Evolutionary conservation across 345 rosid genomes (phyloP), one percentile per base, ranked within the genome.

Genomic region (Triadica sebifera): DNA sequence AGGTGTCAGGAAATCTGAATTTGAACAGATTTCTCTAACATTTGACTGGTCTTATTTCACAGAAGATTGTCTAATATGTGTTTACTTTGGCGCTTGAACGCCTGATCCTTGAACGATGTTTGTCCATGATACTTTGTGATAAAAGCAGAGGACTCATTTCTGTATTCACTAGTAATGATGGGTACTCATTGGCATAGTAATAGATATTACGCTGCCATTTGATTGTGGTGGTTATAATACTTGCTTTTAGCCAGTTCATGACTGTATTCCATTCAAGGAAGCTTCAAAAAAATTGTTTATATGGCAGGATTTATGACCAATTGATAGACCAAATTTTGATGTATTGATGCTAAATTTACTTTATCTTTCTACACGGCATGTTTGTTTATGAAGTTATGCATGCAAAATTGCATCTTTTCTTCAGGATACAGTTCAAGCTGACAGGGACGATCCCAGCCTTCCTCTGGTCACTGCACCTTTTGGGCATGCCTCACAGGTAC

Each of bases 401-500:
- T 51, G 69, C 38, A 72, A 73, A 43, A 4, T 8, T 74, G 63
- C 11, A 12, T 46, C 57, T 41, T 43, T 45, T 41, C 24, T 70
- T 65, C 79, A 96, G 99, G 97, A 91, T n/a, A 69, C 81, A 1
- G 85, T 93, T 80, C 98, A 96, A 87, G 82, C 88, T 66, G 99
- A 96, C 87, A 87, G 98, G 78, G 99, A 96, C 74, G 99, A 96
- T 84, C 97, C 97, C 74, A 83, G 83, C 83, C 86, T 82, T 50
- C 98, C 99, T 53, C 79, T 96, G 43, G 99, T 96, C 65, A 96
- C 99, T 47, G 97, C 93, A 63, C 99, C 99, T 63, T 96, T 96
- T 86, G 99, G 99, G 68, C 98, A 96, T 88, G 99, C 99, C 11
- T 96, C 99, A 6, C 99, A 96, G 97, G 98, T 96, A 85, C 51